Evolutionary conservation across 805 yeast genomes (phyloP), one percentile per base, ranked within the genome.

Genomic region (Candida khao-thaluensis): DNA sequence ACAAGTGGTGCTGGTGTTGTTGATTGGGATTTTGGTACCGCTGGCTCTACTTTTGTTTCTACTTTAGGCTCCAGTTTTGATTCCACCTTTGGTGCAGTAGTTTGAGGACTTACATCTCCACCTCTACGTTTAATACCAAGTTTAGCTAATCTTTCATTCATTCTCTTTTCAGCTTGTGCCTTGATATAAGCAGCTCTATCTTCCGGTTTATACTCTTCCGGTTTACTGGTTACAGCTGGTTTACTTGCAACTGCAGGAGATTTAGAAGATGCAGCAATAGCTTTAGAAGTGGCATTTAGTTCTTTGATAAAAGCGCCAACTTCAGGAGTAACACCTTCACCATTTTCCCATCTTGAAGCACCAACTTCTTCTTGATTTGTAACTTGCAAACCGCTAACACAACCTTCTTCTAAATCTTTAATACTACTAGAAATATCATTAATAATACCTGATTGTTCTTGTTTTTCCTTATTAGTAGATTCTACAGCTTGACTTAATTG

Each of bases 111-210:
- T 7, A 23, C 30, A 10, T 27, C 34, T 20, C 32, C 42, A 12
- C 50, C 46, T 44, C 54, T 56, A 41, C 64, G 62, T 54, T 79
- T 67, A 43, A 87, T 75, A 2, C 95, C 95, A 41, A 88, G 71
- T 45, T 81, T 84, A 2, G 95, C 95, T 52, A 88, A 70, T 51
- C 88, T 72, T 52, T 85, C 95, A 44, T 80, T 81, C 96, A 89
- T 88, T 60, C 85, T 76, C 60, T 67, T 66, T 52, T 81, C 80
- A 1, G 76, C 75, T 53, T 85, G 91, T 12, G 88, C 91, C 58
- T 86, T 88, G 38, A 87, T 79, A 52, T 77, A 75, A n/a, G 86
- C 83, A 4, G 93, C 76, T 44, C 95, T 71, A 32, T 85, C 90
- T 42, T 78, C 84, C 1, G 85, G 72, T 21, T 58, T 67, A 54